Evolutionary conservation across 352 stramenopile species (phyloP).

Genomic region (Hyaloperonospora arabidopsidis): DNA sequence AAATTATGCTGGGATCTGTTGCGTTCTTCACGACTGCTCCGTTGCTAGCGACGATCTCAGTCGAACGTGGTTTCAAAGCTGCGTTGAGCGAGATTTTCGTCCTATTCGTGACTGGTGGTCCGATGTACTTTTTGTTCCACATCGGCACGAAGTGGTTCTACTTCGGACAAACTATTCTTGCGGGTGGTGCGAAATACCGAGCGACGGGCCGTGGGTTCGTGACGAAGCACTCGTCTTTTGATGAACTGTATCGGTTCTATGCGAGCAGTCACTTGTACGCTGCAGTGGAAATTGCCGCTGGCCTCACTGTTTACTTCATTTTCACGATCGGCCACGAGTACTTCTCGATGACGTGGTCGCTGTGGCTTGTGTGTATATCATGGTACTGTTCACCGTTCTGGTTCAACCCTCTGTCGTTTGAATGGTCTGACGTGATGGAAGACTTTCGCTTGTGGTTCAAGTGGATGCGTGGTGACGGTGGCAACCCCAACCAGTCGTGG

Average conservation of each 20-base stretch:
- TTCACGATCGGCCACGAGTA: conserved; percentile 94
- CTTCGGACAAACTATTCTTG: conserved; percentile 97
- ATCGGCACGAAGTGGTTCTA: conserved; percentile 99
- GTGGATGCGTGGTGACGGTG: conserved; percentile 91
- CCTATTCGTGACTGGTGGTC: conserved; percentile 94
- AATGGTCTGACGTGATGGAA: conserved; percentile 90
- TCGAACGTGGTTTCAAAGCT: conserved; percentile 95
- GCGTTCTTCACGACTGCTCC: conserved; percentile 96
- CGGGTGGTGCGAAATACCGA: conserved; percentile 96
- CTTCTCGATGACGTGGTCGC: conserved; percentile 94
- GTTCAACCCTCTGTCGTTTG: conserved; percentile 97
- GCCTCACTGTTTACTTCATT: conserved; percentile 90
- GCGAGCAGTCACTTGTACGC: conserved; percentile 96
- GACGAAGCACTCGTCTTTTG: conserved; percentile 96
- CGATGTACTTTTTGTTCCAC: conserved; percentile 99
- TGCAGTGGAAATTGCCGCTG: conserved; percentile 86
- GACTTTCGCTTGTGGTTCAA: conserved; percentile 88
- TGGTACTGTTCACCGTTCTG: conserved; percentile 94
- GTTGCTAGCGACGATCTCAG: conserved; percentile 94
- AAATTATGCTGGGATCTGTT: conserved; percentile 94
- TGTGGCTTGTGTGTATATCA: conserved; percentile 89
- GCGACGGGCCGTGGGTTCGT: conserved; percentile 97
- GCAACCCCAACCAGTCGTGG: conserved; percentile 91
- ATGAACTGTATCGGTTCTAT: conserved; percentile 98
- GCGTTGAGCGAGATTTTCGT: conserved; percentile 90